A percentile compares a stretch with the other conserved stretches of the same genome.
phyloP scores from a whole-genome alignment of 495 filamentous ascomycete genomes.

The Penicillium odoratum region DNA sequence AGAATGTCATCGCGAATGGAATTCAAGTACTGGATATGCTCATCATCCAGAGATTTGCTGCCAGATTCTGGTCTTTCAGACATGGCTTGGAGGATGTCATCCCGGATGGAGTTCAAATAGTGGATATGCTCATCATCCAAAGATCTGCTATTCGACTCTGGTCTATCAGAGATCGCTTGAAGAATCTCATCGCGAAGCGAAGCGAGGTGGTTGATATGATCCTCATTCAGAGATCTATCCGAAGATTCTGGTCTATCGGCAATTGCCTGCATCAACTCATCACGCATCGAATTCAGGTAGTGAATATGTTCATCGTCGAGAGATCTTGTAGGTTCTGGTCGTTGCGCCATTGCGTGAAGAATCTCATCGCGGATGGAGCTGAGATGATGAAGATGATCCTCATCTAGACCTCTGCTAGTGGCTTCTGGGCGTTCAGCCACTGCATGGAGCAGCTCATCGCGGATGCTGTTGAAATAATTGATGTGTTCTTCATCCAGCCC shows the following conservation, averaged over 20 bases:
- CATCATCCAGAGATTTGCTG: constrained; percentile 16
- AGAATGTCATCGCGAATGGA: constrained; percentile 34
- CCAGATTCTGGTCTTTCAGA: constrained; percentile 9
- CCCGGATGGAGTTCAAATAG: constrained; percentile 23
- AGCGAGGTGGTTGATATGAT: constrained; percentile 4
- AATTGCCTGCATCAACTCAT: constrained; percentile 43
- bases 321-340: neutral
- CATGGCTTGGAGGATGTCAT: constrained; percentile 45
- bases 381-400: constrained; percentile 9
- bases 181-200: constrained; percentile 34
- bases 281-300: constrained; percentile 23
- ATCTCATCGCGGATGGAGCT: constrained; percentile 32
- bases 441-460: constrained; percentile 46
- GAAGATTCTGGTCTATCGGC: constrained; percentile 7
- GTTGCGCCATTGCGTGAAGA: constrained; percentile 44
- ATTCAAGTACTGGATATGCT: constrained; percentile 5
- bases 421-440: constrained; percentile 8
- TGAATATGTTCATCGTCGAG: constrained; percentile 24
- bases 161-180: constrained; percentile 42
- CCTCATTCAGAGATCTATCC: constrained; percentile 16
- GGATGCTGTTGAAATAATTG: constrained; percentile 21
- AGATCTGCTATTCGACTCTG: neutral
- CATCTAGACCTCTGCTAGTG: constrained; percentile 5
- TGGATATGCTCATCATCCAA: constrained; percentile 24
- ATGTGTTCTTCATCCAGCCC: constrained; percentile 23